phyloP scores from a whole-genome alignment of 192 early-diverging fungal species.

The Coemansia sp. region DNA sequence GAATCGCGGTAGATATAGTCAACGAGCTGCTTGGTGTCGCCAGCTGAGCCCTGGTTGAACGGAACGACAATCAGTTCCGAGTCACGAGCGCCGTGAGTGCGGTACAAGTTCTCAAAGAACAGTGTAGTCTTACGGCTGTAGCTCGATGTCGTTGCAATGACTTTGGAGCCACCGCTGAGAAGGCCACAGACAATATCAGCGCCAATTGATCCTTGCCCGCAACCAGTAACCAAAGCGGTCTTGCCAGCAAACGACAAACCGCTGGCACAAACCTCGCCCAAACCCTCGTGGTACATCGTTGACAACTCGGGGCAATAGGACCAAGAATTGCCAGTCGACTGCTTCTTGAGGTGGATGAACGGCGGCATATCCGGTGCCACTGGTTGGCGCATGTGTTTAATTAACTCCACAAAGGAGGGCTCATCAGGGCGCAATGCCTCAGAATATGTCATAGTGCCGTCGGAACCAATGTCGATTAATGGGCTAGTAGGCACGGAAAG shows the following conservation, averaged over 20 bases:
- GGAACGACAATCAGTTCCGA: slow-evolving; percentile 88
- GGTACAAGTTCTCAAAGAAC: slow-evolving; percentile 88
- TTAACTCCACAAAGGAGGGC: slow-evolving; percentile 81
- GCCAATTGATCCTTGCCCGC: slow-evolving; percentile 89
- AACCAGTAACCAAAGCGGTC: slow-evolving; percentile 85
- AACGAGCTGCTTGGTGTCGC: slow-evolving; percentile 74
- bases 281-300: slow-evolving; percentile 68
- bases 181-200: slow-evolving; percentile 83
- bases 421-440: slow-evolving; percentile 74
- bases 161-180: slow-evolving; percentile 87
- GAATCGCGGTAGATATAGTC: slow-evolving; percentile 71
- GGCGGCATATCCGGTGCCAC: slow-evolving; percentile 54
- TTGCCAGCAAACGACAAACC: slow-evolving; percentile 84
- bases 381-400: slow-evolving; percentile 71
- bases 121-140: slow-evolving; percentile 75
- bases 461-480: slow-evolving; percentile 64
- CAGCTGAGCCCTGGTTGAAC: slow-evolving; percentile 88
- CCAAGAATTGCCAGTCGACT: slow-evolving; percentile 52
- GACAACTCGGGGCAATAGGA: slow-evolving; percentile 69
- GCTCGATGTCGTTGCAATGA: slow-evolving; percentile 89
- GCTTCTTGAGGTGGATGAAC: slow-evolving; percentile 16
- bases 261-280: slow-evolving; percentile 65
- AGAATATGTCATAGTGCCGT: slow-evolving; percentile 73
- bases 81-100: slow-evolving; percentile 78
- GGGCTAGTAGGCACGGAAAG: slow-evolving; percentile 76